Evolutionary conservation across 305 asterid genomes (phyloP), one percentile per base, ranked within the genome.

Genomic region (Lippia alba): DNA sequence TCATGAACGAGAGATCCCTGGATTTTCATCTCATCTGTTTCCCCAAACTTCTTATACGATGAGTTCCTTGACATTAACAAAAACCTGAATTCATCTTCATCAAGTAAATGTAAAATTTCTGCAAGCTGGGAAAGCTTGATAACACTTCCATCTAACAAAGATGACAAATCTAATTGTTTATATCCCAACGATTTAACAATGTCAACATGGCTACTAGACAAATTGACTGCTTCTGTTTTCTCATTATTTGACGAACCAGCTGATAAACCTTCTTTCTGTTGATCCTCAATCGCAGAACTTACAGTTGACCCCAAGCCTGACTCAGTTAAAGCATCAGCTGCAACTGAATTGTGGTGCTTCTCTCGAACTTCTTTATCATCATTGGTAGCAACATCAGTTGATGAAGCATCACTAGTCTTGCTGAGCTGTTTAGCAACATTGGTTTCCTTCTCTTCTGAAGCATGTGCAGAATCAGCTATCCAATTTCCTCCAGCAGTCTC

Each of bases 81-180:
- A 86, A 79, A 91, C 79, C 75, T 76, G 75, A 88, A 65, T 63
- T 88, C 96, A 67, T 86, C 94, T 74, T 86, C 85, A 71, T 84
- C 87, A 73, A 92, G 97, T 67, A 77, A 71, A 45, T 73, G 74
- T 59, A 94, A 66, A 61, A 88, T 73, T 71, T 83, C 89, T 16
- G 94, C 92, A 81, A 90, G 93, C 80, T 84, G 91, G 71, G 91
- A 83, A 71, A 94, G 88, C 74, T 85, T 83, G 77, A 91, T 76
- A 69, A 75, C 78, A 72, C 89, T 72, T 67, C 87, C 89, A 82
- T 81, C 88, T 78, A 80, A 72, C 55, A 80, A 74, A 7, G 91
- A 72, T 14, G 97, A 84, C 75, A 88, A 69, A 71, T 82, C 83
- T 71, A 85, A 78, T 73, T 70, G 72, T 74, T 74, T 87, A 58